phyloP scores from a whole-genome alignment of 805 yeast species.

The Kazachstania kunashirensis region DNA sequence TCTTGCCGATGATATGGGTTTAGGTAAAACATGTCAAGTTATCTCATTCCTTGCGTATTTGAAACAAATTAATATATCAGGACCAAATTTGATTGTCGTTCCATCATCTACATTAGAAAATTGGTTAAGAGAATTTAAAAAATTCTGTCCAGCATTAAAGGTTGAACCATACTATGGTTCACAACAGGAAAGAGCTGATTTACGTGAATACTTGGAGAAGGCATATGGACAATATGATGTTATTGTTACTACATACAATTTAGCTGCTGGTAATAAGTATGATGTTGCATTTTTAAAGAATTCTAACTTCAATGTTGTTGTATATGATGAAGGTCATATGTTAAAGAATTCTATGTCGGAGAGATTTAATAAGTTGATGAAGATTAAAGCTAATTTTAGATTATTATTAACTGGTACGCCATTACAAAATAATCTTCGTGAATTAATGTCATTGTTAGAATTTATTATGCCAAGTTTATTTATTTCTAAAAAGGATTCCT shows the following conservation, averaged over 20 bases:
- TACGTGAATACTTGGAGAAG: slow-evolving; percentile 56
- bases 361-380: slow-evolving; percentile 80
- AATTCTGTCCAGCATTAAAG: slow-evolving; percentile 71
- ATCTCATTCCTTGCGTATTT: slow-evolving; percentile 83
- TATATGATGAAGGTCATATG: slow-evolving; percentile 97
- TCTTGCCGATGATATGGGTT: slow-evolving; percentile 96
- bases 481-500: slow-evolving; percentile 69
- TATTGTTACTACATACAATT: slow-evolving; percentile 83
- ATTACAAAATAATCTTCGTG: slow-evolving; percentile 83
- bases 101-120: slow-evolving; percentile 95
- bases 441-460: slow-evolving; percentile 79
- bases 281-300: slow-evolving; percentile 72
- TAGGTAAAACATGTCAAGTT: slow-evolving; percentile 95
- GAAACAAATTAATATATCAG: slow-evolving; percentile 48
- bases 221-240: slow-evolving; percentile 62
- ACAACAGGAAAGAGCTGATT: slow-evolving; percentile 71
- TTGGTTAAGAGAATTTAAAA: slow-evolving; percentile 90
- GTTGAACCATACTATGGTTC: slow-evolving; percentile 94
- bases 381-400: slow-evolving; percentile 72
- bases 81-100: slow-evolving; percentile 89
- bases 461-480: slow-evolving; percentile 83
- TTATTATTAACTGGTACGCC: slow-evolving; percentile 93
- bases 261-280: slow-evolving; percentile 78
- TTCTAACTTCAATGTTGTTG: slow-evolving; percentile 73
- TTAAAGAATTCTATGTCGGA: slow-evolving; percentile 83